Evolutionary conservation across 129 eudicot species (phyloP).

Genomic region (Cynara cardunculus): DNA sequence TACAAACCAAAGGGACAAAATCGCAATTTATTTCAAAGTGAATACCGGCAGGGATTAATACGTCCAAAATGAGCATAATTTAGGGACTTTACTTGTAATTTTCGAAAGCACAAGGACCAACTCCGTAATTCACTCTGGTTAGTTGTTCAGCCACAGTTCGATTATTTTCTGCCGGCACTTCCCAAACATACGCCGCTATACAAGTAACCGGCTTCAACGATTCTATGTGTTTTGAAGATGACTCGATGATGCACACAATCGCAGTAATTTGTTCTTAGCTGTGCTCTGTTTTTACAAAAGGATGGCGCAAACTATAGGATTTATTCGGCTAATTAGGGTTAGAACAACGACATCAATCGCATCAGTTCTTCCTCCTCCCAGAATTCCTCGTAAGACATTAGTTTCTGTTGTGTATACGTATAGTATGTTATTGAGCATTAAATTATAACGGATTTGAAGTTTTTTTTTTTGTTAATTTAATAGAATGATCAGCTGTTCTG

Average conservation of each 20-base stretch:
- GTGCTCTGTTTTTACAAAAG: not conserved
- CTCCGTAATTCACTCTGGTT: not conserved
- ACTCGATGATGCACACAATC: conserved; percentile 1
- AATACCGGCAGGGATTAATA: too few species aligned
- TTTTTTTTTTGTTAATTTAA: too few species aligned
- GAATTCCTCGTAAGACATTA: conserved; percentile 16
- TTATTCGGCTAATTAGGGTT: conserved; percentile 31
- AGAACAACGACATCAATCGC: conserved; percentile 16
- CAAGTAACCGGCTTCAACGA: not conserved
- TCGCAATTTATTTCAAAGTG: too few species aligned
- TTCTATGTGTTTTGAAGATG: not conserved
- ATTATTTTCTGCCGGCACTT: not conserved
- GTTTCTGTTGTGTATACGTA: not conserved
- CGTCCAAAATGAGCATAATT: not conserved
- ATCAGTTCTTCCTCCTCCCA: conserved; percentile 9
- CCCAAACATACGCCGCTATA: not conserved
- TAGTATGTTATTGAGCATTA: not conserved
- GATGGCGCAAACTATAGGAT: conserved; percentile 27
- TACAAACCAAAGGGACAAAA: too few species aligned
- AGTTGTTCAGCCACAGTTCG: not conserved
- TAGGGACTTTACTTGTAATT: not conserved
- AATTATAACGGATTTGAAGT: not conserved
- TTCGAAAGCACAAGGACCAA: not conserved
- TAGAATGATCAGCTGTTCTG: not conserved
- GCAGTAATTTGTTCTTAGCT: not conserved